These are phyloP conservation scores for Pyrenochaeta sp. DNA, from an alignment of 2,329 filamentous ascomycete species.

Conservation along the genomic window DNA sequence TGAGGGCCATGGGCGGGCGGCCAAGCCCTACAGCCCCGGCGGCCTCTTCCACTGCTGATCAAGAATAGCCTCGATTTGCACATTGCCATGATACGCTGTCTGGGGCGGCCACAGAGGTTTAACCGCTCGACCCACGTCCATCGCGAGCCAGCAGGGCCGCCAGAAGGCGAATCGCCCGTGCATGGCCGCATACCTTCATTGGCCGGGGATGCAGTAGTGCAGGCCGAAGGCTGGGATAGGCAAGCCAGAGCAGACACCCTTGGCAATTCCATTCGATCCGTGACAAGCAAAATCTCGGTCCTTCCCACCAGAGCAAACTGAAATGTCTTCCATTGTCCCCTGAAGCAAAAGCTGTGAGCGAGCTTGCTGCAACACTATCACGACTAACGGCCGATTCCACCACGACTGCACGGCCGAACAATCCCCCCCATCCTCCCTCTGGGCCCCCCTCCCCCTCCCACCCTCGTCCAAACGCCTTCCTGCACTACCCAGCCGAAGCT, in stretches of 20 bases:
- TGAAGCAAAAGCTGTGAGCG: constrained; percentile 10
- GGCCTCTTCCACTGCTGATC: too few species aligned
- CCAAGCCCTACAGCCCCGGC: not conserved
- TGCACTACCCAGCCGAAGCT: constrained; percentile 14
- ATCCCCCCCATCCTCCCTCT: not conserved
- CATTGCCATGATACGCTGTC: not conserved
- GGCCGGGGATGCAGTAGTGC: constrained; percentile 24
- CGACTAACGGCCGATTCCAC: constrained; percentile 16
- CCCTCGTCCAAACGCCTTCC: not conserved
- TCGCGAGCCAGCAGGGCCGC: not conserved
- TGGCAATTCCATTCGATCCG: constrained; percentile 19
- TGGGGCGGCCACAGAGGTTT: not conserved
- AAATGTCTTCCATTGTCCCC: constrained; percentile 9
- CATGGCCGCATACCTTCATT: constrained; percentile 10
- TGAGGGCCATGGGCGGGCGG: too few species aligned
- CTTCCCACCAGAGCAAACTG: constrained; percentile 12
- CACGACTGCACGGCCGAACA: constrained; percentile 1
- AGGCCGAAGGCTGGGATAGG: constrained; percentile 20
- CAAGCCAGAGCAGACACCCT: constrained; percentile 14
- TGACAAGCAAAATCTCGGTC: constrained; percentile 24
- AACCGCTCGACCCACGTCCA: not conserved
- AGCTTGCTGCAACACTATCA: constrained; percentile 9
- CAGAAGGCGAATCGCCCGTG: constrained; percentile 19
- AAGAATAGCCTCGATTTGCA: not conserved
- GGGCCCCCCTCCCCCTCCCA: too few species aligned